A percentile compares a stretch with the other conserved stretches of the same genome.
Conservation (phyloP, 1,284 basidiomycete genomes). For the Irpex lacteus region DNA sequence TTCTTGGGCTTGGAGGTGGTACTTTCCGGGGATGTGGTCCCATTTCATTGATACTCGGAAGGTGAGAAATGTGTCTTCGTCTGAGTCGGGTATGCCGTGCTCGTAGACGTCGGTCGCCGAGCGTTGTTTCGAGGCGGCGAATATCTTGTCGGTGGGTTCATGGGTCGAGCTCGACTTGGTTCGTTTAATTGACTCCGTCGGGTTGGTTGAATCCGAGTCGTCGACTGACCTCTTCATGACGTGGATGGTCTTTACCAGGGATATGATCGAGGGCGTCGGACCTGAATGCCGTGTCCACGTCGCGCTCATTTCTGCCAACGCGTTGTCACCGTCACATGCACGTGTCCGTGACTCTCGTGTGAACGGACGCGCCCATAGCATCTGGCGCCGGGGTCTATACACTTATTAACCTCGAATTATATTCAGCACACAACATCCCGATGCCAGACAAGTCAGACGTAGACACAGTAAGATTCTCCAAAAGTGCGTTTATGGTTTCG, state of each 20-base stretch:
- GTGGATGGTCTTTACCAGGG: neutral
- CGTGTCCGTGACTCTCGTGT: neutral
- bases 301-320: neutral
- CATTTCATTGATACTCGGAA: conserved; percentile 44
- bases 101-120: conserved; percentile 18
- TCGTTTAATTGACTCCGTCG: neutral
- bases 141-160: too few species aligned
- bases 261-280: neutral
- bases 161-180: neutral
- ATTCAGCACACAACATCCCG: too few species aligned
- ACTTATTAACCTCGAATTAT: too few species aligned
- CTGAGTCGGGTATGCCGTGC: conserved; percentile 12
- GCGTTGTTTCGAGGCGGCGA: neutral
- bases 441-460: too few species aligned
- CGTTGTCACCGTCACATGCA: neutral
- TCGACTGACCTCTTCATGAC: neutral
- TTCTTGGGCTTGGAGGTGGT: conserved; percentile 26
- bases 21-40: conserved; percentile 26
- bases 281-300: neutral
- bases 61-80: conserved; percentile 35
- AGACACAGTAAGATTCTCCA: too few species aligned
- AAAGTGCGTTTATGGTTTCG: too few species aligned
- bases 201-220: neutral
- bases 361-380: too few species aligned
- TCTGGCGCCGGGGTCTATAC: too few species aligned